Evolutionary conservation across 2,329 filamentous ascomycete genomes (phyloP), one percentile per base, ranked within the genome.

Genomic region (Sporothrix brunneoviolacea): DNA sequence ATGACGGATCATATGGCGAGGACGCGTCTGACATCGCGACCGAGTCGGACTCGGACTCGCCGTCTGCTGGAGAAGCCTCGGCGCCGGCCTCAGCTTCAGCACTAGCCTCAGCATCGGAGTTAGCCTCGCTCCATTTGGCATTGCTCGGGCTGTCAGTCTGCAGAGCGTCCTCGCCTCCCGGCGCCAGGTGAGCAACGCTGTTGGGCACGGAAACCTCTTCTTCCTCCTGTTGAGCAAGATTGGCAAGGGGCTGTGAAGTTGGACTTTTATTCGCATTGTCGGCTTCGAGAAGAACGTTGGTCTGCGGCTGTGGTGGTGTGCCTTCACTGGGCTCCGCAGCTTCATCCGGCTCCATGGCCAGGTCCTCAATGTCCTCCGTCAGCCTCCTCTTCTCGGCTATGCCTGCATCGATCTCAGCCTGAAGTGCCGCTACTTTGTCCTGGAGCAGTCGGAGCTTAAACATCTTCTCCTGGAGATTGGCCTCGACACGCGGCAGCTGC

Each of bases 391-490:
- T 62, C 49, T 70, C 65, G 12, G 63, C 65, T 18, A 66, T 47
- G 45, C 58, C 61, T 2, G 59, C 62, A 21, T 69, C 63, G 15
- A 73, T 65, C 53, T 80, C 77, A 21, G 68, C 68, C 59, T 78
- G 67, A 32, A 80, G 68, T 16, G 66, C 69, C 18, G 66, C 65
- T 19, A 75, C 66, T 59, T 78, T 70, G 4, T 71, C 69, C 52
- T 73, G 67, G 32, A 79, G 58, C 18, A 67, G 62, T 48, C 69
- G 68, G 16, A 80, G 59, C 53, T 70, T 74, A n/a, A 69, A 65
- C 51, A 72, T 67, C 57, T 78, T 74, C 46, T 71, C 67, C 50
- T 67, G 63, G 12, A 74, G 60, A 13, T 61, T 61, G 16, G 65
- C 65, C 35, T 69, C 68, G 15, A 72, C 59, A 12, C 59, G 60